Percentiles rank a stretch among this genome's conserved stretches.
These are phyloP conservation scores for Parmelia sp. DNA, from an alignment of 495 filamentous ascomycete genomes.

Conservation along the genomic window DNA sequence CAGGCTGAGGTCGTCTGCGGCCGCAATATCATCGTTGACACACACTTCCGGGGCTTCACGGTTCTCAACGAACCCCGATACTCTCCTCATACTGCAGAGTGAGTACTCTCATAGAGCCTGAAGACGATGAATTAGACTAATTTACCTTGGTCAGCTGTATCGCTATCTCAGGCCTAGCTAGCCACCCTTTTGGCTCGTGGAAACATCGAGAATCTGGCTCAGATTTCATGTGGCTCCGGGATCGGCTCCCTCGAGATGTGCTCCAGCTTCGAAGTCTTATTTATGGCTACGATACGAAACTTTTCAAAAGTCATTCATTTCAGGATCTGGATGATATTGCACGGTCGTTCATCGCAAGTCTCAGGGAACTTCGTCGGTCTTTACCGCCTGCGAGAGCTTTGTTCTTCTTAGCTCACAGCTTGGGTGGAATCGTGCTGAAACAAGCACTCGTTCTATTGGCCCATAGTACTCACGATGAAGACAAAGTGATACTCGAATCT, in stretches of 20 bases:
- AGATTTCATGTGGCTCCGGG: neutral
- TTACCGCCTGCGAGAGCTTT: neutral
- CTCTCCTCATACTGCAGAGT: neutral
- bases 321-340: conserved; percentile 1
- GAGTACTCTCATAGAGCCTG: neutral
- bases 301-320: neutral
- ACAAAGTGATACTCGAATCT: neutral
- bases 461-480: neutral
- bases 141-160: neutral
- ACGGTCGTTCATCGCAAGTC: neutral
- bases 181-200: neutral
- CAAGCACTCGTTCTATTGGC: neutral
- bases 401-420: neutral
- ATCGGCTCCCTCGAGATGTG: neutral
- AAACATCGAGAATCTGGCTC: conserved; percentile 2
- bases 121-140: neutral
- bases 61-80: neutral
- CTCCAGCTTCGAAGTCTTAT: neutral
- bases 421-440: conserved; percentile 1
- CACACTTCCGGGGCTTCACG: neutral
- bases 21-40: neutral
- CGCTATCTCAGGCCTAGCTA: conserved; percentile 1
- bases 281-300: neutral
- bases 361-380: neutral
- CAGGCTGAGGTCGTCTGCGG: neutral